Conservation (phyloP, 2,329 filamentous ascomycete genomes). For the Stachybotrys echinatus region DNA sequence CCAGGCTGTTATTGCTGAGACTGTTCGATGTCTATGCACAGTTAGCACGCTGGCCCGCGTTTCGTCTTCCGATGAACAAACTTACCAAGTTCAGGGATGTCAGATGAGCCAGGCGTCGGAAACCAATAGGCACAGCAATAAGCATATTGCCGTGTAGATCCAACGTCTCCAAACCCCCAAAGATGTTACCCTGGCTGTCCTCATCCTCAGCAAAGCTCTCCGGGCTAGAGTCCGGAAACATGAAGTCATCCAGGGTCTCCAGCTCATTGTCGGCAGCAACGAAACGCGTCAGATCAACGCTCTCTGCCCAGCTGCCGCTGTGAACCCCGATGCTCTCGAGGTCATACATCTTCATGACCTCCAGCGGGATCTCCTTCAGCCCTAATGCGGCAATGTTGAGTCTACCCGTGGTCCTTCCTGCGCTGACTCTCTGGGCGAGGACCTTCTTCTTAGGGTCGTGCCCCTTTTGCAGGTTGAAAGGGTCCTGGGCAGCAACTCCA, state of each 20-base stretch:
- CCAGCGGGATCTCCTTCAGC: conserved; percentile 71
- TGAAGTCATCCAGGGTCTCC: conserved; percentile 61
- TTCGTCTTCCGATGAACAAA: conserved; percentile 4
- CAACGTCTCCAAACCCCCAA: conserved; percentile 73
- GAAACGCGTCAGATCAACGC: conserved; percentile 79
- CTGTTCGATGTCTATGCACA: conserved; percentile 67
- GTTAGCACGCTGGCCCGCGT: conserved; percentile 12
- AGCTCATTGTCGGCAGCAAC: conserved; percentile 89
- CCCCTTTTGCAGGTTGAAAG: conserved; percentile 62
- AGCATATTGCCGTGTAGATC: conserved; percentile 86
- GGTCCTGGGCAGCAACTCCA: conserved; percentile 51
- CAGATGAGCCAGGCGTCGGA: conserved; percentile 67
- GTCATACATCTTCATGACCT: conserved; percentile 89
- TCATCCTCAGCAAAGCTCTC: conserved; percentile 56
- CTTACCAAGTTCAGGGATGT: conserved; percentile 77
- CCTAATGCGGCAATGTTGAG: conserved; percentile 86
- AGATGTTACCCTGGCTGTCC: conserved; percentile 67
- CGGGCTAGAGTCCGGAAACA: conserved; percentile 71
- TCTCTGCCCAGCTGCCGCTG: conserved; percentile 79
- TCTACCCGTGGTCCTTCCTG: conserved; percentile 70
- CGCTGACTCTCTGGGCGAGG: conserved; percentile 65
- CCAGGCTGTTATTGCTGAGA: conserved; percentile 65
- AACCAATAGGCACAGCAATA: conserved; percentile 64
- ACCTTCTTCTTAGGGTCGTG: conserved; percentile 59
- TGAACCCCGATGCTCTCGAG: conserved; percentile 59